Evolutionary conservation across 805 yeast genomes (phyloP).

Genomic region (Wickerhamomyces tratensis): DNA sequence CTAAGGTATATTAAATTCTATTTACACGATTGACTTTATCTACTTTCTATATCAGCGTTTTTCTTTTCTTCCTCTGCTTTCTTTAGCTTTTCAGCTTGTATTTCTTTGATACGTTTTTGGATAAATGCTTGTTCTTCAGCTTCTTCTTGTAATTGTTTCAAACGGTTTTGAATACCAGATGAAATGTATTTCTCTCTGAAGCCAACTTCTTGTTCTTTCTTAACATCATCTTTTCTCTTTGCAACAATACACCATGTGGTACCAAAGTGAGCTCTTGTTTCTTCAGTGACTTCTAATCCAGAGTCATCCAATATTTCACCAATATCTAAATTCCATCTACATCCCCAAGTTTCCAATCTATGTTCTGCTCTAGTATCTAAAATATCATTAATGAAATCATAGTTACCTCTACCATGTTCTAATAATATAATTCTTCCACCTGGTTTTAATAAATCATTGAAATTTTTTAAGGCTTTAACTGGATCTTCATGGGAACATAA

Average conservation of each 20-base stretch:
- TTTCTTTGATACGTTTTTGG: constrained; percentile 10
- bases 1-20: no score
- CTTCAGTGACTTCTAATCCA: constrained; percentile 75
- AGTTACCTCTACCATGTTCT: constrained; percentile 89
- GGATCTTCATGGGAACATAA: constrained; percentile 95
- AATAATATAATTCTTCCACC: constrained; percentile 81
- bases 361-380: constrained; percentile 77
- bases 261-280: constrained; percentile 78
- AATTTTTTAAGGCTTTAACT: constrained; percentile 65
- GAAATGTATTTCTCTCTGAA: constrained; percentile 41
- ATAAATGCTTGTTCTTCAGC: constrained; percentile 1
- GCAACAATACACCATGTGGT: constrained; percentile 84
- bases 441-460: constrained; percentile 66
- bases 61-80: no score
- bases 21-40: no score
- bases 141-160: constrained; percentile 8
- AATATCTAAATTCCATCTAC: constrained; percentile 94
- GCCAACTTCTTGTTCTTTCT: constrained; percentile 34
- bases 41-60: no score
- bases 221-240: constrained; percentile 61
- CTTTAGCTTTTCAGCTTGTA: background rate
- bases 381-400: constrained; percentile 66
- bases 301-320: constrained; percentile 78
- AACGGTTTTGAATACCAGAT: constrained; percentile 22
- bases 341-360: constrained; percentile 89